Evolutionary conservation across 129 eudicot species (phyloP), one percentile per base, ranked within the genome.

Genomic region (Tagetes erecta): DNA sequence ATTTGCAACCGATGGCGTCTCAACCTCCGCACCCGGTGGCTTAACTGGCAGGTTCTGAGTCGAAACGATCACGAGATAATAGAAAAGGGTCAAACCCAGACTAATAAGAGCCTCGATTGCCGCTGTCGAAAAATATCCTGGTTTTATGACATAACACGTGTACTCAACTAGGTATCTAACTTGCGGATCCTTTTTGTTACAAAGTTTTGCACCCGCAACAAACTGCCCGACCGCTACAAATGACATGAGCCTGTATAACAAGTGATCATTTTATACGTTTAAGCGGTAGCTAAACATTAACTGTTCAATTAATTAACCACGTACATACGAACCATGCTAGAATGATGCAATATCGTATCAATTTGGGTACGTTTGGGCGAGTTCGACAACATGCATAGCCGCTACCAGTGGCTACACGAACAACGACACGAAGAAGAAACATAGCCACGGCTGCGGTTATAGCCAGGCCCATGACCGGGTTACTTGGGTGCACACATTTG

Each of bases 1-100:
- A 30, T 77, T 60, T 56, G 27, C 27, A 68, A 68, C 50, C 8
- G 69, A 2, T 10, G 75, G 63, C 35, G 81, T 75, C 69, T 77
- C 76, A 36, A 77, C 3, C 44, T 77, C 75, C 2, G 36, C 45
- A 3, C 6, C 63, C 1, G 70, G 40, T 52, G 40, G 55, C 52
- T 75, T 66, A 0, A 0, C 33, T 0, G 76, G 64, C 55, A 44
- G 35, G 1, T 77, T 68, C 8, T 77, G 70, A 68, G 75, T 46
- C 10, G 81, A 77, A 59, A 53, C 81, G 35, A 77, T 69, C 44
- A 77, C 64, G 0, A 77, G 76, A 69, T 77, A 77, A 59, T 77
- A 77, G 44, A 77, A 77, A 4, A 77, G 76, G 44, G 46, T 77
- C 42, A 69, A 47, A 53, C 75, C 34, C 55, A 77, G 50, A 68